These are phyloP conservation scores for Allomyces arbusculus DNA, from an alignment of 192 early-diverging fungal genomes.

Conservation along the genomic window DNA sequence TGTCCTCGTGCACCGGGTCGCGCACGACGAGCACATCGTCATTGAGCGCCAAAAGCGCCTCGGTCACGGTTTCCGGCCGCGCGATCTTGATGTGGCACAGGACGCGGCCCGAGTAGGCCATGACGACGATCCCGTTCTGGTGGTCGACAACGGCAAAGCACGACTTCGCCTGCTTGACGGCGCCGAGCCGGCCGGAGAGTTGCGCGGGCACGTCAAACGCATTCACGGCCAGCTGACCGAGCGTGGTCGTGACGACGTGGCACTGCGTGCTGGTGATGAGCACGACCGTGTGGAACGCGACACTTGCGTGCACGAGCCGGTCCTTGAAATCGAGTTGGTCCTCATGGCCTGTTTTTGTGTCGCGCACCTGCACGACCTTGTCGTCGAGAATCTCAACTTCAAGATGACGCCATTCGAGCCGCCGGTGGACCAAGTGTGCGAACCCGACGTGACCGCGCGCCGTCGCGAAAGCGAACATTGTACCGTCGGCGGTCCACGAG, in stretches of 20 bases:
- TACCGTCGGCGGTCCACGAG: constrained; percentile 40
- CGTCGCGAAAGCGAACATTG: constrained; percentile 30
- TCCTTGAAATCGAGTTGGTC: neutral
- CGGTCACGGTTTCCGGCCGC: neutral
- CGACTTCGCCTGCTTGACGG: neutral
- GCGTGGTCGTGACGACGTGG: neutral
- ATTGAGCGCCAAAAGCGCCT: neutral
- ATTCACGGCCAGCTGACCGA: neutral
- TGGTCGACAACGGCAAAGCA: neutral
- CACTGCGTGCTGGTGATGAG: neutral
- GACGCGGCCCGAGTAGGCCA: neutral
- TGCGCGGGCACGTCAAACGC: neutral
- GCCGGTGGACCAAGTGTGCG: constrained; percentile 27
- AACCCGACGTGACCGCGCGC: constrained; percentile 29
- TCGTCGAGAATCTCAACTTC: constrained; percentile 34
- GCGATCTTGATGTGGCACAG: neutral
- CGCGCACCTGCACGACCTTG: constrained; percentile 22
- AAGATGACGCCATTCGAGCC: constrained; percentile 34
- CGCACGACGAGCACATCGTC: neutral
- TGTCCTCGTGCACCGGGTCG: neutral
- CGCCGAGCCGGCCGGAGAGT: neutral
- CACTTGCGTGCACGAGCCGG: neutral
- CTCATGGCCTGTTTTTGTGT: constrained; percentile 3
- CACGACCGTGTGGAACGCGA: neutral
- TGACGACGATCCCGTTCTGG: neutral